phyloP scores from a whole-genome alignment of 306 rosid genomes.

The Lathyrus tuberosus region DNA sequence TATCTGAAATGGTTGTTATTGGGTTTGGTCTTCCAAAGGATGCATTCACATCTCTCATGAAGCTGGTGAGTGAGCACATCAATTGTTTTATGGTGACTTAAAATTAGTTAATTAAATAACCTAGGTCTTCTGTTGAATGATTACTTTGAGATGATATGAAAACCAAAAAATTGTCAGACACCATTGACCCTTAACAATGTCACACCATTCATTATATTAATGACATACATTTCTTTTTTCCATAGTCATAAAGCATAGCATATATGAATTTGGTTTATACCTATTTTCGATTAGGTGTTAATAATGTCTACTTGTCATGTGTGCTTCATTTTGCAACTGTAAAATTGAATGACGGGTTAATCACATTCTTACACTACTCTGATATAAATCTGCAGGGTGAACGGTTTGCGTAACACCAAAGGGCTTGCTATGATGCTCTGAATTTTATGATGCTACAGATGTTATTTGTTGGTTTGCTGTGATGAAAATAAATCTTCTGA shows the following conservation, averaged over 20 bases:
- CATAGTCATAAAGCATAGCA: neutral
- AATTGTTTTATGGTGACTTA: slow-evolving; percentile 9
- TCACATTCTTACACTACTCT: neutral
- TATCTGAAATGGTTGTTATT: slow-evolving; percentile 97
- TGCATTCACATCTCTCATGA: slow-evolving; percentile 92
- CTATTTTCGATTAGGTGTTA: slow-evolving; percentile 1
- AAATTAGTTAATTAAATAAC: neutral
- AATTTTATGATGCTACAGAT: too few species aligned
- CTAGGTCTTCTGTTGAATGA: neutral
- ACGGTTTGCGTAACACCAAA: too few species aligned
- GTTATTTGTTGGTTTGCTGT: too few species aligned
- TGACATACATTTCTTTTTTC: neutral
- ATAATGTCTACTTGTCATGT: slow-evolving; percentile 1
- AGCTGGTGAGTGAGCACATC: slow-evolving; percentile 63
- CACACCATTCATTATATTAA: neutral
- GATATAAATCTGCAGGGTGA: too few species aligned
- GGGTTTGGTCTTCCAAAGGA: slow-evolving; percentile 89
- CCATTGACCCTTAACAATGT: neutral
- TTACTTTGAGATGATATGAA: slow-evolving; percentile 23
- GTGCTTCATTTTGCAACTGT: slow-evolving; percentile 19
- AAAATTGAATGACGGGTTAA: slow-evolving; percentile 13
- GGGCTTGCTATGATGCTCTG: too few species aligned
- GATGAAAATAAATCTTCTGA: too few species aligned
- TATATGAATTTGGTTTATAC: slow-evolving; percentile 8
- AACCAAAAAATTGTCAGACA: neutral